Conservation (phyloP, 257 asterid species). For the Phtheirospermum japonicum region DNA sequence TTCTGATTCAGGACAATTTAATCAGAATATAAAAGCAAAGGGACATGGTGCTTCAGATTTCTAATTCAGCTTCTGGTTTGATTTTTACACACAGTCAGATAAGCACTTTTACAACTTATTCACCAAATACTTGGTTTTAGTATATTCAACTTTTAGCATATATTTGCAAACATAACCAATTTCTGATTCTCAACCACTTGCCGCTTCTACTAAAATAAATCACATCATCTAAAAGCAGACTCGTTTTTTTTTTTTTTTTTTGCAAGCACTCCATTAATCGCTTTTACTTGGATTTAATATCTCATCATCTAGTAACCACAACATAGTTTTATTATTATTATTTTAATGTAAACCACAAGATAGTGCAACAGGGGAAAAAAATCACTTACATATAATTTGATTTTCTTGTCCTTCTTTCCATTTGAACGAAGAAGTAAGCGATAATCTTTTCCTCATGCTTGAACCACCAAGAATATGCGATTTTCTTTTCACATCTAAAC, state of each 20-base stretch:
- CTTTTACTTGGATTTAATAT: neutral
- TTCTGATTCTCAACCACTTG: neutral
- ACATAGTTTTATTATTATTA: neutral
- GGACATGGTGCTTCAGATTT: neutral
- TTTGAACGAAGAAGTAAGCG: conserved; percentile 62
- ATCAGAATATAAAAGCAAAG: neutral
- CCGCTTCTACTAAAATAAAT: too few relatives aligned
- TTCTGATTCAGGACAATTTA: neutral
- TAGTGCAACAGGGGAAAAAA: conserved; percentile 10
- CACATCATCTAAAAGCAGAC: neutral
- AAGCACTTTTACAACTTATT: neutral
- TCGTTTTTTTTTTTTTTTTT: too few relatives aligned
- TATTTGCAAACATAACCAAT: neutral
- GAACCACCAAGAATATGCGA: conserved; percentile 42
- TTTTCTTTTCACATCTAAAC: conserved; percentile 57
- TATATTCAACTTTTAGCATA: neutral
- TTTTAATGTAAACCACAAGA: too few relatives aligned
- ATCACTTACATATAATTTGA: conserved; percentile 53
- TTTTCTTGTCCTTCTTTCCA: conserved; percentile 61
- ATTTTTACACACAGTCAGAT: neutral
- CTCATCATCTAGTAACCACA: conserved; percentile 9
- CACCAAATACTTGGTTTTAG: neutral
- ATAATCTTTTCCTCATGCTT: conserved; percentile 47
- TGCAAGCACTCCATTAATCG: too few relatives aligned
- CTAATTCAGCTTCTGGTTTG: neutral